A percentile compares a stretch with the other conserved stretches of the same genome.
Evolutionary conservation across 1,284 basidiomycete genomes (phyloP).

Genomic region (Trametes versicolor): DNA sequence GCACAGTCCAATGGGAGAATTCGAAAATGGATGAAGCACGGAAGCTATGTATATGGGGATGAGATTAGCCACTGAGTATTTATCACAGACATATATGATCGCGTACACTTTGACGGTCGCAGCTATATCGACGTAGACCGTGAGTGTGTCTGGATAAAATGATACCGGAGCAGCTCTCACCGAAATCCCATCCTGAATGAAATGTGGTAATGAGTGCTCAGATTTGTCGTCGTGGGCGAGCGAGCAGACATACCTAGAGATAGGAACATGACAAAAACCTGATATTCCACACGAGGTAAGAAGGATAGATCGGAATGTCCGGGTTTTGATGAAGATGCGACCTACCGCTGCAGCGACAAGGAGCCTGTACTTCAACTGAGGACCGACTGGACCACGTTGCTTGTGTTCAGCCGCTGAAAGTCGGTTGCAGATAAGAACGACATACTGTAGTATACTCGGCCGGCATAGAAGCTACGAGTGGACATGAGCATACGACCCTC

Average conservation of each 20-base stretch:
- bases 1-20: neutral
- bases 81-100: too few relatives aligned
- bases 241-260: neutral
- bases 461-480: constrained; percentile 4
- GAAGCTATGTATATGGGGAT: neutral
- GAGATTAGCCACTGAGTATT: too few relatives aligned
- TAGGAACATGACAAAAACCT: constrained; percentile 1
- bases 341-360: constrained; percentile 1
- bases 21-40: neutral
- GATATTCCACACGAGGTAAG: neutral
- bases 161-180: neutral
- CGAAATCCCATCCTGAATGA: neutral
- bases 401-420: neutral
- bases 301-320: too few relatives aligned
- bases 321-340: too few relatives aligned
- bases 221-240: too few relatives aligned
- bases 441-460: constrained; percentile 5
- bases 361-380: neutral
- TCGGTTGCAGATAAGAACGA: neutral
- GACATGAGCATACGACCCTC: too few relatives aligned
- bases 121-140: neutral
- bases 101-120: constrained; percentile 11
- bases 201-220: neutral
- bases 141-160: neutral
- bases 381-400: neutral